Base-by-base conservation (phyloP, 2,329 filamentous ascomycete genomes). In the Penicillium sp. region DNA sequence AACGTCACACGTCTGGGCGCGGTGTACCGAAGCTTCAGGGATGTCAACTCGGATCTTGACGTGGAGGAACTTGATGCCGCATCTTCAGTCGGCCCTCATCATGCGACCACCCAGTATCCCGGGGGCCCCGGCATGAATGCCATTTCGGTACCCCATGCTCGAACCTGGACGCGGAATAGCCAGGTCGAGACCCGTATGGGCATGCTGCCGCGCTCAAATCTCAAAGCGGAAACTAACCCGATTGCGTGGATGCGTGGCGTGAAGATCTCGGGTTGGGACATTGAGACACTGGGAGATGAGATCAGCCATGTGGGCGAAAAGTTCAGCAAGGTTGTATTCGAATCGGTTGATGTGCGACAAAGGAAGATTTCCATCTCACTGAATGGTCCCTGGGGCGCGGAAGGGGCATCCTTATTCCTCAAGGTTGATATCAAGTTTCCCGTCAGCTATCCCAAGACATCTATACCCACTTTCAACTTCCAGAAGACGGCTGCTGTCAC, bases 1-100 rank as follows among this genome's bases (percentile, higher is more conserved):
- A 88, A 85, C 54, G 79, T 93, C 43, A 96, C 92, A 12, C 86
- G 93, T n/a, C 88, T 88, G 73, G 92, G 92, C 11, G 92, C 93
- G 5, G 79, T 84, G 2, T 97, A 97, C 79, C 91, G 90, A 73
- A 94, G 91, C 0, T 97, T 94, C 69, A 87, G 91, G 48, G 87
- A 92, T 42, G 82, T 90, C 20, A 88, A 90, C 55, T 85, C 86
- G 57, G 79, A 79, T 50, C 74, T 81, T 41, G 81, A 82, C 49
- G 79, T 83, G 25, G 86, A 89, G 58, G 86, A 86, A 61, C 57
- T 71, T 28, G 70, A 73, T n/a, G 68, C 68, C 28, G 59, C 63
- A n/a, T 66, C 73, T 52, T 75, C 73, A 3, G 60, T 70, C 25
- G 66, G 62, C 3, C 66, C 67, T 28, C 67, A 70, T 35, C 56